Conservation (phyloP, 208 protist species). For the Acanthamoeba sp. region DNA sequence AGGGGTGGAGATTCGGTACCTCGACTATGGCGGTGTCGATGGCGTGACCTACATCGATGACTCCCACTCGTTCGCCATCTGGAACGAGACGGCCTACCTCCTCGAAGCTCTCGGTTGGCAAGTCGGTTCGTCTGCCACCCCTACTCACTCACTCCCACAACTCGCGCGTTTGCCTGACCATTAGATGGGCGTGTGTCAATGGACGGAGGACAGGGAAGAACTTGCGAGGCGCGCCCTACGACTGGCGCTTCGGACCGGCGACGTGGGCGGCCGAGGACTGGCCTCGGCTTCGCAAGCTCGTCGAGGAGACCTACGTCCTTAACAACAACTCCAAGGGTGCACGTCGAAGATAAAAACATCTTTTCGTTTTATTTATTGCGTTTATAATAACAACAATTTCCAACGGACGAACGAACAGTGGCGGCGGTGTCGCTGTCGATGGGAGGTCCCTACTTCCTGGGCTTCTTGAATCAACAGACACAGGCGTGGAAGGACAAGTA, state of each 20-base stretch:
- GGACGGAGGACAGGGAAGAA: background rate
- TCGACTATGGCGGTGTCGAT: slow-evolving; percentile 18
- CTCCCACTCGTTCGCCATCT: background rate
- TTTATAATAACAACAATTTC: background rate
- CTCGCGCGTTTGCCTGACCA: background rate
- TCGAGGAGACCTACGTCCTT: slow-evolving; percentile 1
- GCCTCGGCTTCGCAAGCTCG: background rate
- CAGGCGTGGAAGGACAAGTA: slow-evolving; percentile 50
- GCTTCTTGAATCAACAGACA: slow-evolving; percentile 11
- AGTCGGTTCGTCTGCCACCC: background rate
- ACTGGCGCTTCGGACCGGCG: background rate
- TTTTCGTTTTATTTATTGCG: no score
- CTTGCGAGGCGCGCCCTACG: background rate
- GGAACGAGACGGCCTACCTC: background rate
- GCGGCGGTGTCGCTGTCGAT: slow-evolving; percentile 32
- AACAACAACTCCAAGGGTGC: slow-evolving; percentile 40
- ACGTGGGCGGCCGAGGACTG: slow-evolving; percentile 1
- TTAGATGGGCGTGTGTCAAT: background rate
- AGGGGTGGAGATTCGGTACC: background rate
- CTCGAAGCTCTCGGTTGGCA: background rate
- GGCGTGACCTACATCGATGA: slow-evolving; percentile 3
- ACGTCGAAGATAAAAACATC: background rate
- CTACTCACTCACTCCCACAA: no score
- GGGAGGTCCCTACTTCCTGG: slow-evolving; percentile 34
- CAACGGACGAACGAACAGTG: background rate